Evolutionary conservation across 345 rosid genomes (phyloP), one percentile per base, ranked within the genome.

Genomic region (Angophora floribunda): DNA sequence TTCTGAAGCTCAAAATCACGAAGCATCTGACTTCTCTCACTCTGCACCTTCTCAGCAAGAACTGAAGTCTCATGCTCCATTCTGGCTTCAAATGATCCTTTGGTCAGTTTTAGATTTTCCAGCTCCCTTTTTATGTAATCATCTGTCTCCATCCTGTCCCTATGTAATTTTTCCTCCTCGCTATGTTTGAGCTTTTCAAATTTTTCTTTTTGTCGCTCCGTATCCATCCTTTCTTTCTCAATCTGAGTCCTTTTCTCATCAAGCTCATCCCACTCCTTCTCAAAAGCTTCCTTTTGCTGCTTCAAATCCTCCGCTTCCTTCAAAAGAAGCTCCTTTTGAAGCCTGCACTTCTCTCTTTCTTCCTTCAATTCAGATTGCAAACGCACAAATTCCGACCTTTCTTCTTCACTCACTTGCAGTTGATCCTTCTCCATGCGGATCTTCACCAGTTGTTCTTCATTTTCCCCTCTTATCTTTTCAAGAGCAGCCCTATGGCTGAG

Each of bases 251-350:
- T 95, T 91, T 94, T 97, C 91, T 93, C 99, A 88, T 97, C 99
- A 86, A 98, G 94, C 59, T 94, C 96, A 80, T 95, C 99, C 99
- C 99, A 97, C 88, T 98, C 98, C 91, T 91, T 96, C 95, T 98
- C 99, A 93, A 98, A 98, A 88, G 91, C 93, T 89, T 95, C 97
- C 89, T 93, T 98, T 87, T 96, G 99, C 88, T 80, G 91, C 94
- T 95, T 98, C 89, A 98, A 92, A 90, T 97, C 99, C 82, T 95
- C 99, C 89, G 93, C 93, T 91, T 96, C 99, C 91, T 96, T 97
- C 93, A 92, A 89, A 92, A 96, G 96, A 88, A 94, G 88, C 90
- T 95, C 98, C 90, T 97, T 94, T 87, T 92, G 97, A 88, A 87
- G 91, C 93, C 99, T 93, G 90, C 96, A 94, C 88, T 95, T 95